A percentile compares a stretch with the other conserved stretches of the same genome.
phyloP scores from a whole-genome alignment of 2,329 filamentous ascomycete species.

The Teratosphaeria destructans region DNA sequence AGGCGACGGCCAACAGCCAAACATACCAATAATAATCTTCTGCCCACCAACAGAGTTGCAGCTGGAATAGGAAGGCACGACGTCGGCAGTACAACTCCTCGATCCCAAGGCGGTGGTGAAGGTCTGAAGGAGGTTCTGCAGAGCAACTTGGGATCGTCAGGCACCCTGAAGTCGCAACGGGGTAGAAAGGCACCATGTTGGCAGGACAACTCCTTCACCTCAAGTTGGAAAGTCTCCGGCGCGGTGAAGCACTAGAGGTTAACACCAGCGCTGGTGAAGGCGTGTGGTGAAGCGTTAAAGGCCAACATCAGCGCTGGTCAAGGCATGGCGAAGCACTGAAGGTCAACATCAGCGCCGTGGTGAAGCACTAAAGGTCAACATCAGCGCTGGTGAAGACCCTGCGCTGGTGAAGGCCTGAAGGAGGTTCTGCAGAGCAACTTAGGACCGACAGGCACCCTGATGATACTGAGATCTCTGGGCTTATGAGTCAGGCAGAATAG shows the following conservation, averaged over 20 bases:
- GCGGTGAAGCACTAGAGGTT: constrained; percentile 63
- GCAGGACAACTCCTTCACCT: too few relatives aligned
- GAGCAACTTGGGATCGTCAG: too few relatives aligned
- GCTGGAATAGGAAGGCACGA: constrained; percentile 29
- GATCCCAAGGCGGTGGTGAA: constrained; percentile 70
- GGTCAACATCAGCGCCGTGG: too few relatives aligned
- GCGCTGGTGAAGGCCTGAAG: constrained; percentile 65
- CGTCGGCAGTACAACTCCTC: constrained; percentile 96
- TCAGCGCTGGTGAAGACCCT: too few relatives aligned
- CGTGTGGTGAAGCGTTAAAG: too few relatives aligned
- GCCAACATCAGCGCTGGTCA: too few relatives aligned
- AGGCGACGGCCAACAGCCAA: background rate
- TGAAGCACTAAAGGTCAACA: too few relatives aligned
- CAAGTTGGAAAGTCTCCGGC: constrained; percentile 69
- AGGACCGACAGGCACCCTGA: constrained; percentile 85
- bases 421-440: constrained; percentile 88
- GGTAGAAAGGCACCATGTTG: too few relatives aligned
- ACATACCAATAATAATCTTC: background rate
- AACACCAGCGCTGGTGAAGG: constrained; percentile 56
- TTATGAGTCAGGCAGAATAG: too few relatives aligned
- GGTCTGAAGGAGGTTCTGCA: too few relatives aligned
- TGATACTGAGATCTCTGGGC: constrained; percentile 53
- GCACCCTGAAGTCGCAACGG: too few relatives aligned
- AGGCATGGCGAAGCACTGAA: too few relatives aligned
- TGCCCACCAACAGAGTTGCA: background rate